A percentile compares a stretch with the other conserved stretches of the same genome.
These are phyloP conservation scores for Penicillium canescens DNA, from an alignment of 495 filamentous ascomycete species.

Conservation along the genomic window DNA sequence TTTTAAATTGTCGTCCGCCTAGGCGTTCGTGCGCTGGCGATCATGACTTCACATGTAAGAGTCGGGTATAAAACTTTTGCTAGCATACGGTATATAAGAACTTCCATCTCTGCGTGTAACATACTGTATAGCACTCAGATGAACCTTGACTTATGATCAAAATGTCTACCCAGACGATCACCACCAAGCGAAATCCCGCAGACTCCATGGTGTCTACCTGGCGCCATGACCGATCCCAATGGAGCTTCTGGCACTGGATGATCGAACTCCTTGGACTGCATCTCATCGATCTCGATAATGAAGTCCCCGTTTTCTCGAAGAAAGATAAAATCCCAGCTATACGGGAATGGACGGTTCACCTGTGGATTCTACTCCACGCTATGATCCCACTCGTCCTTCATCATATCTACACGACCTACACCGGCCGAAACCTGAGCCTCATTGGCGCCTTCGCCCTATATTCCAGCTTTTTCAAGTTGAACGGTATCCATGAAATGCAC, in stretches of 20 bases:
- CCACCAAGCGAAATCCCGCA: constrained; percentile 15
- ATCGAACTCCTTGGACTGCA: constrained; percentile 26
- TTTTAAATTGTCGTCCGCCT: not conserved
- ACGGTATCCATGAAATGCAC: constrained; percentile 26
- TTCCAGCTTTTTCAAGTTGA: constrained; percentile 24
- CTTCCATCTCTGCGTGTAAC: not conserved
- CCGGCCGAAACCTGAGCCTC: constrained; percentile 12
- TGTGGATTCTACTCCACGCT: constrained; percentile 29
- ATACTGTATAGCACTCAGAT: not conserved
- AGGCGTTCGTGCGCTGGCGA: constrained; percentile 6
- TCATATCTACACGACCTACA: constrained; percentile 21
- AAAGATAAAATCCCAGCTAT: constrained; percentile 25
- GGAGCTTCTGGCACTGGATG: constrained; percentile 23
- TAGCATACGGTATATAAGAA: constrained; percentile 9
- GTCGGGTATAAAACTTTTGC: not conserved
- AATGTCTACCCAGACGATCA: constrained; percentile 8
- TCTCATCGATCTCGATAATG: constrained; percentile 12
- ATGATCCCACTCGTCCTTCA: constrained; percentile 21
- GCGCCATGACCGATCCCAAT: constrained; percentile 26
- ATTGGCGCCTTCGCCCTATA: constrained; percentile 23
- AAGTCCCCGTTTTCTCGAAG: constrained; percentile 26
- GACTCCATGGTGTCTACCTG: constrained; percentile 33
- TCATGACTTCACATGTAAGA: constrained; percentile 19
- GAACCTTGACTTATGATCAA: not conserved
- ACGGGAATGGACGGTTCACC: constrained; percentile 22